Base-by-base conservation (phyloP, 129 eudicot species). In the Escallonia herrerae region DNA sequence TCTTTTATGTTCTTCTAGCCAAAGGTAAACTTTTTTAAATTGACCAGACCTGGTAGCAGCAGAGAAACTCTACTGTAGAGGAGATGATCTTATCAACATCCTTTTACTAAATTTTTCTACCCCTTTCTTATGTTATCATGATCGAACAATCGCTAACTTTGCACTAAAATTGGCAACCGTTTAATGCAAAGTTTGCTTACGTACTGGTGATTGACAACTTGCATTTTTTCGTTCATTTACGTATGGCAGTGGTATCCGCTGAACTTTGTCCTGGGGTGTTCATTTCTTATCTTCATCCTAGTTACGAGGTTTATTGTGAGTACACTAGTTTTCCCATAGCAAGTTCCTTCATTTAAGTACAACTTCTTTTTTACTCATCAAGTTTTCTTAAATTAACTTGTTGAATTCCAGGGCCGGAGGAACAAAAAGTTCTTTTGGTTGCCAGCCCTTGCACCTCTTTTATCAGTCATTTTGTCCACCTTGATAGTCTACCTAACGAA, bases 401-500 rank as follows among this genome's bases (percentile, higher is more conserved):
- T 37, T 62, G 3, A 59, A 52, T 51, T 68, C 5, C 83, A 85
- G 96, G 84, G 87, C 1, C 80, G 76, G 60, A 85, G 66, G 76
- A 80, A 89, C 73, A 81, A 74, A 72, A 82, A 74, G 12, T 50
- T 89, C 39, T 89, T 85, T 81, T 89, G 96, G 96, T 39, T 89
- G 67, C 79, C 89, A 2, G 94, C 96, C 15, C 74, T 85, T 68
- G 87, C 96, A 15, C 96, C 96, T 4, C 87, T 89, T 22, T 48
- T 82, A 55, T 81, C 90, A 2, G 94, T 89, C 10, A 69, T 85
- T 14, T 54, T 85, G 39, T 83, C 94, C 9, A 82, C 90, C 5
- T 45, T 78, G 69, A 70, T 89, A 14, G 94, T 83, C 15, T 89
- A 75, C 56, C 49, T 83, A 38, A 74, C 87, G 5, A 83, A 81